These are phyloP conservation scores for Stellera chamaejasme DNA, from an alignment of 345 rosid species.

Conservation along the genomic window DNA sequence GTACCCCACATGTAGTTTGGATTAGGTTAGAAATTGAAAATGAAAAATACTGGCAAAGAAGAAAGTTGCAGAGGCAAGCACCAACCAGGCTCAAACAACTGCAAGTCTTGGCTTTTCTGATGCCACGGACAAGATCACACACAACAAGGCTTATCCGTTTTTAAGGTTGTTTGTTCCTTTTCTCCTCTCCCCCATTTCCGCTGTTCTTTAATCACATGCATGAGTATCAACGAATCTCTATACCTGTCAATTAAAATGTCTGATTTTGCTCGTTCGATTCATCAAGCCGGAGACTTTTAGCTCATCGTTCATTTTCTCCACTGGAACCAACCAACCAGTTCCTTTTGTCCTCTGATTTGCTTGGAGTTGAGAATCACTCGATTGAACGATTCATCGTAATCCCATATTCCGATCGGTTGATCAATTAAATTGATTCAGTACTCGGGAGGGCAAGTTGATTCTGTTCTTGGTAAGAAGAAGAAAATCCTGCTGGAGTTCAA, in stretches of 20 bases:
- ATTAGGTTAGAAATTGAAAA: too few relatives aligned
- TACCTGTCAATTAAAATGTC: too few relatives aligned
- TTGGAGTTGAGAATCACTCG: not conserved
- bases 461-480: not conserved
- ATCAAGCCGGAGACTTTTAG: too few relatives aligned
- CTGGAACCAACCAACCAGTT: too few relatives aligned
- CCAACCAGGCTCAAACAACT: not conserved
- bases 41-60: too few relatives aligned
- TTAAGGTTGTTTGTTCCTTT: not conserved
- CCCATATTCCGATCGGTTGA: not conserved
- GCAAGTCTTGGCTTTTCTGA: not conserved
- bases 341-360: not conserved
- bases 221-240: too few relatives aligned
- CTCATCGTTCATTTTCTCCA: too few relatives aligned
- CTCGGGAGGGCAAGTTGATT: conserved; percentile 1
- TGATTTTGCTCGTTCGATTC: too few relatives aligned
- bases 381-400: not conserved
- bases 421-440: not conserved
- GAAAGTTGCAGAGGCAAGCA: too few relatives aligned
- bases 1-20: too few relatives aligned
- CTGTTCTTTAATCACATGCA: not conserved
- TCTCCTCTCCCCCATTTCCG: not conserved
- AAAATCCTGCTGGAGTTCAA: not conserved
- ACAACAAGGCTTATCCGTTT: not conserved
- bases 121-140: not conserved